A percentile compares a stretch with the other conserved stretches of the same genome.
phyloP scores from a whole-genome alignment of 306 rosid species.

The Lathyrus sativus region DNA sequence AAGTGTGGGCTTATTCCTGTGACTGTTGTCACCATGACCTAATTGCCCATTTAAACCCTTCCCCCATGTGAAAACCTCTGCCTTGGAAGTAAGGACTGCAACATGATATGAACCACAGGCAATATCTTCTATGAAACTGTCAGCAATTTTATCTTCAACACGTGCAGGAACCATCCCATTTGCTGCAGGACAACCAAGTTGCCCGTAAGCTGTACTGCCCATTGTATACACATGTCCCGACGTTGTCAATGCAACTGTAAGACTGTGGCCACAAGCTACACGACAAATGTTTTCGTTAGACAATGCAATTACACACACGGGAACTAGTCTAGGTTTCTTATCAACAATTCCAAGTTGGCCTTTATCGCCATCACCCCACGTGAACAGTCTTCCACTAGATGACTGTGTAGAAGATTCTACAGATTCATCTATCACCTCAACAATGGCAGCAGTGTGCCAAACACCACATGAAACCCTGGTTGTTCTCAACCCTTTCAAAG shows the following conservation, averaged over 20 bases:
- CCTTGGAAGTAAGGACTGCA: slow-evolving; percentile 82
- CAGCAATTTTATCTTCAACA: slow-evolving; percentile 66
- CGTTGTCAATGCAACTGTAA: slow-evolving; percentile 80
- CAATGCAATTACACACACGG: slow-evolving; percentile 67
- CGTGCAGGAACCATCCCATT: slow-evolving; percentile 69
- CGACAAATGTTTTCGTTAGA: slow-evolving; percentile 64
- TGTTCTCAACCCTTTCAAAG: slow-evolving; percentile 71
- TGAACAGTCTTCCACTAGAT: slow-evolving; percentile 68
- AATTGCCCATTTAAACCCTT: slow-evolving; percentile 95
- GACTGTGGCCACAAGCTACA: slow-evolving; percentile 85
- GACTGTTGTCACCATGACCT: slow-evolving; percentile 85
- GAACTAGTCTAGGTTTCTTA: slow-evolving; percentile 65
- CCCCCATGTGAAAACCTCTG: slow-evolving; percentile 98
- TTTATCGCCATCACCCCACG: slow-evolving; percentile 99
- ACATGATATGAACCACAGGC: slow-evolving; percentile 93
- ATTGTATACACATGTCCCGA: slow-evolving; percentile 81
- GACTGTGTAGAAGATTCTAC: slow-evolving; percentile 53
- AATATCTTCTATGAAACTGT: slow-evolving; percentile 70
- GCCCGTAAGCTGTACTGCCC: slow-evolving; percentile 87
- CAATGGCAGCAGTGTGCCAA: slow-evolving; percentile 98
- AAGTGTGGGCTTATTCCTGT: slow-evolving; percentile 75
- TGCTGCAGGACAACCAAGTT: slow-evolving; percentile 77
- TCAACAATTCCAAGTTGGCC: slow-evolving; percentile 83
- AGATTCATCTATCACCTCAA: slow-evolving; percentile 57
- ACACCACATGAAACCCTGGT: slow-evolving; percentile 87